Evolutionary conservation across 2,329 filamentous ascomycete genomes (phyloP).

Genomic region (Bimuria novae-zelandiae): DNA sequence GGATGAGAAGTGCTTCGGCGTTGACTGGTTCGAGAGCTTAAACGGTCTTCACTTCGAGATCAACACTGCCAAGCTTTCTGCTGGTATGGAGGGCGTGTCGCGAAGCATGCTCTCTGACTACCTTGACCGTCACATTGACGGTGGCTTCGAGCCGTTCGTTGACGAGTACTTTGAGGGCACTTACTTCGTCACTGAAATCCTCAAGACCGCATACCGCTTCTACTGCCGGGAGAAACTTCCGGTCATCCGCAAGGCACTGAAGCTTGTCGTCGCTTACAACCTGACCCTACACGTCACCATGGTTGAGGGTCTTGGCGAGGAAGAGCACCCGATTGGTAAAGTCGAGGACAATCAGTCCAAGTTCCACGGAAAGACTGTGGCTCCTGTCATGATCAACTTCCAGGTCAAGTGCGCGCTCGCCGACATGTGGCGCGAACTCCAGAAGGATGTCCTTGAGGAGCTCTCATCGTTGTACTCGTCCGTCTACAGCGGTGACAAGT

Average conservation of each 20-base stretch:
- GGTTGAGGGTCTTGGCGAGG: constrained; percentile 85
- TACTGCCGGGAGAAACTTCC: constrained; percentile 86
- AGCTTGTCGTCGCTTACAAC: constrained; percentile 94
- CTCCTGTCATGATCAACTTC: constrained; percentile 99
- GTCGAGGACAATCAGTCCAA: constrained; percentile 86
- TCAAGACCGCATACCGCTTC: constrained; percentile 94
- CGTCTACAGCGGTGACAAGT: constrained; percentile 93
- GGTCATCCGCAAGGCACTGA: constrained; percentile 92
- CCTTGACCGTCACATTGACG: constrained; percentile 91
- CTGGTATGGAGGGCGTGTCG: constrained; percentile 86
- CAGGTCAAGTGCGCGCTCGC: constrained; percentile 97
- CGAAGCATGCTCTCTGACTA: constrained; percentile 83
- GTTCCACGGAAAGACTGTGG: constrained; percentile 86
- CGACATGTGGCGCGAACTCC: constrained; percentile 96
- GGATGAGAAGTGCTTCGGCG: constrained; percentile 88
- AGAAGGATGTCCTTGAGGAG: constrained; percentile 95
- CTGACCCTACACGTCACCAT: constrained; percentile 92
- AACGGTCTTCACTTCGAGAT: constrained; percentile 81
- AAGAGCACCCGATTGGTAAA: constrained; percentile 77
- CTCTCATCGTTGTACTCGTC: constrained; percentile 92
- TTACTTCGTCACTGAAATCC: constrained; percentile 90
- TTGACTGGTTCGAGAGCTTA: constrained; percentile 90
- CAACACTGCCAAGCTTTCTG: constrained; percentile 84
- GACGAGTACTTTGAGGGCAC: constrained; percentile 97
- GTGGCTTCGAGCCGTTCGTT: constrained; percentile 88